Conservation (phyloP, 2,329 filamentous ascomycete genomes). For the Meredithiella fracta region DNA sequence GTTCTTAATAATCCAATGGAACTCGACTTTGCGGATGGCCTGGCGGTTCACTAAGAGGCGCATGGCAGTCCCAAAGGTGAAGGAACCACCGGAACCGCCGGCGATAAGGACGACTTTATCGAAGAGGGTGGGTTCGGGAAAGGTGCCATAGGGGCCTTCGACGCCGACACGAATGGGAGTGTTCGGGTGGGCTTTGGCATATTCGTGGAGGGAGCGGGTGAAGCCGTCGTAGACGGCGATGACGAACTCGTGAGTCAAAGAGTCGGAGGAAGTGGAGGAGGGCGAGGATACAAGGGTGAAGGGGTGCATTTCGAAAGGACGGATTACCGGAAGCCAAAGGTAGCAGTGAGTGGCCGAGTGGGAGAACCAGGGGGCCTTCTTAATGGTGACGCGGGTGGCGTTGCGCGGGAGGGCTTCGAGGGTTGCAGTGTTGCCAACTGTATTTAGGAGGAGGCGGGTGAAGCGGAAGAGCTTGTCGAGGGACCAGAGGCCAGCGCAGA, state of each 20-base stretch:
- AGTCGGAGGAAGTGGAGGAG: neutral
- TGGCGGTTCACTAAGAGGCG: constrained; percentile 20
- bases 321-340: constrained; percentile 44
- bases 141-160: constrained; percentile 42
- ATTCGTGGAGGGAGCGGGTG: constrained; percentile 36
- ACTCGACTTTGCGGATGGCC: constrained; percentile 18
- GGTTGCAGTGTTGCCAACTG: constrained; percentile 33
- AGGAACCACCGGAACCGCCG: constrained; percentile 45
- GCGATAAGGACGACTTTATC: constrained; percentile 43
- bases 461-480: constrained; percentile 34
- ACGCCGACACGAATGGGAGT: constrained; percentile 32
- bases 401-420: constrained; percentile 37
- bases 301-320: constrained; percentile 42
- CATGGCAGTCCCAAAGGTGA: constrained; percentile 28
- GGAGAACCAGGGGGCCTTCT: constrained; percentile 30
- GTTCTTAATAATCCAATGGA: constrained; percentile 26
- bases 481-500: constrained; percentile 32
- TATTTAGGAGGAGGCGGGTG: constrained; percentile 27
- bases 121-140: constrained; percentile 34
- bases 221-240: constrained; percentile 43
- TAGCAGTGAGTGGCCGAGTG: constrained; percentile 45
- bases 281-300: constrained; percentile 40
- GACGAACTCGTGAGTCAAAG: constrained; percentile 37
- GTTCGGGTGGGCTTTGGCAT: constrained; percentile 34
- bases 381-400: constrained; percentile 37